Evolutionary conservation across 306 rosid species (phyloP).

Genomic region (Pyrus betulifolia): DNA sequence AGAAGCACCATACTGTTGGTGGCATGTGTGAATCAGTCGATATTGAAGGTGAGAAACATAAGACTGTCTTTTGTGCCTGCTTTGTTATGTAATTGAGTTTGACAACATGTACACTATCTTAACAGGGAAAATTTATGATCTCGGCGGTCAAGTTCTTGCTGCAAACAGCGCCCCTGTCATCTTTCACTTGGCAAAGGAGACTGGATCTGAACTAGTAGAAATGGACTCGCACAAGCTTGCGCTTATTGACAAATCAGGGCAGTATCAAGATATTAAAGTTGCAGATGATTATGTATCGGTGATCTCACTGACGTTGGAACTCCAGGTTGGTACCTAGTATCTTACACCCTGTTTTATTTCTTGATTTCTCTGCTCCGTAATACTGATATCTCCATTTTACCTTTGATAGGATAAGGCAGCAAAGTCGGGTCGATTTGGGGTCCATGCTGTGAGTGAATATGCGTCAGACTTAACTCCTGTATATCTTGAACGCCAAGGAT

Average conservation of each 20-base stretch:
- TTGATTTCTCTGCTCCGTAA: constrained; percentile 10
- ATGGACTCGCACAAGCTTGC: constrained; percentile 93
- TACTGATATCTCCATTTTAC: constrained; percentile 3
- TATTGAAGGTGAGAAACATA: constrained; percentile 50
- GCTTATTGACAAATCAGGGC: constrained; percentile 57
- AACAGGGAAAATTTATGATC: constrained; percentile 68
- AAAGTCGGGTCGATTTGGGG: constrained; percentile 49
- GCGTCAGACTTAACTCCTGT: constrained; percentile 58
- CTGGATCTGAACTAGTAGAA: constrained; percentile 57
- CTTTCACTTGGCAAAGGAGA: constrained; percentile 82
- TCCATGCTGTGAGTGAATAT: constrained; percentile 62
- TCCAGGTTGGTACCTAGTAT: constrained; percentile 46
- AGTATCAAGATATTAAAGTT: constrained; percentile 62
- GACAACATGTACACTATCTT: not conserved
- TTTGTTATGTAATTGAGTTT: constrained; percentile 3
- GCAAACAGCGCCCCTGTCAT: constrained; percentile 88
- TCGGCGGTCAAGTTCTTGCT: constrained; percentile 93
- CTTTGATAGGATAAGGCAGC: constrained; percentile 61
- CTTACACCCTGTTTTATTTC: not conserved
- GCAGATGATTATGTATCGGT: constrained; percentile 84
- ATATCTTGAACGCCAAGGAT: constrained; percentile 51
- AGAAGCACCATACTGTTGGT: constrained; percentile 69
- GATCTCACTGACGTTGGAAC: constrained; percentile 71
- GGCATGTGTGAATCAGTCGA: constrained; percentile 92
- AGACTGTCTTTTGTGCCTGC: not conserved